Conservation (phyloP, 441 rosid genomes). For the Pelargonium myrrhifolium region DNA sequence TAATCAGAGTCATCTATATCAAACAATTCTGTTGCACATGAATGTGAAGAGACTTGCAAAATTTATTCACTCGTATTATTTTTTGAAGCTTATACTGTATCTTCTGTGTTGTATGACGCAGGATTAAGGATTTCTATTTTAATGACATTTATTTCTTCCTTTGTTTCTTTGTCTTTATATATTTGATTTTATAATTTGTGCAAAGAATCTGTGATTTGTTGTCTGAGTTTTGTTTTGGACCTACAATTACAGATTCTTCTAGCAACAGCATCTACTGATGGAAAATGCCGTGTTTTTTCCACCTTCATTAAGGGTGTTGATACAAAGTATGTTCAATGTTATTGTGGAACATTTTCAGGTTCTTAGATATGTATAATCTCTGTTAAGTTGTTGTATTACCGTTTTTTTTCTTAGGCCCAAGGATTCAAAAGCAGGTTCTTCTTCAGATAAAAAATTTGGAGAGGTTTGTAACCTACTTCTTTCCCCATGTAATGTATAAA, state of each 20-base stretch:
- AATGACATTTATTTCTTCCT: background rate
- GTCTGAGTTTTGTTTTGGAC: slow-evolving; percentile 13
- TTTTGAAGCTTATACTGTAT: background rate
- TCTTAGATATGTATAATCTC: background rate
- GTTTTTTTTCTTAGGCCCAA: slow-evolving; percentile 32
- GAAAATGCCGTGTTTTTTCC: slow-evolving; percentile 91
- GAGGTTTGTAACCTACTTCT: slow-evolving; percentile 49
- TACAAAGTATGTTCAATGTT: slow-evolving; percentile 44
- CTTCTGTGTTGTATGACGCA: background rate
- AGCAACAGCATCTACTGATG: slow-evolving; percentile 96
- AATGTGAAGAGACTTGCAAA: too few species aligned
- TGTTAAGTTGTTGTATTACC: too few species aligned
- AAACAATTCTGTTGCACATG: too few species aligned
- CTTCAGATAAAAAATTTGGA: slow-evolving; percentile 82
- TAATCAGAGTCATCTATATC: too few species aligned
- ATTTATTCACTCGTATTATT: too few species aligned
- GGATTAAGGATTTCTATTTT: background rate
- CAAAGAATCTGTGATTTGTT: background rate
- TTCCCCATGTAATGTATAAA: slow-evolving; percentile 1
- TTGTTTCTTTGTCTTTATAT: background rate
- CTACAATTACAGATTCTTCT: slow-evolving; percentile 56
- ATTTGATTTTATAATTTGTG: background rate
- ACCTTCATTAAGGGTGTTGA: slow-evolving; percentile 98
- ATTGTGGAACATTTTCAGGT: slow-evolving; percentile 4
- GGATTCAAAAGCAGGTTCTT: slow-evolving; percentile 62